Conservation (phyloP, 2,329 filamentous ascomycete genomes). For the Penicillium polonicum region DNA sequence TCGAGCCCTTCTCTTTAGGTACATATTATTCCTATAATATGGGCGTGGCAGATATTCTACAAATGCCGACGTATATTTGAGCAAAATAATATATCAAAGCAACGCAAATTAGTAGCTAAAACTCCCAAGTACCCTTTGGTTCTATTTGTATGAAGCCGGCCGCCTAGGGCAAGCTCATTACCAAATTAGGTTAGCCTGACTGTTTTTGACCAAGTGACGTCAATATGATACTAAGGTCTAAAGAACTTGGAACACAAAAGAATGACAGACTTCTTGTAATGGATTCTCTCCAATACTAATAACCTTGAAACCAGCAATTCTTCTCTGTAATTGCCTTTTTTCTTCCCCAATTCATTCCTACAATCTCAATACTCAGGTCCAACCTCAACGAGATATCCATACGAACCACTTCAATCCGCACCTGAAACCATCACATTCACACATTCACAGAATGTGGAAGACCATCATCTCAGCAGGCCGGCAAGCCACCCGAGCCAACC, state of each 20-base stretch:
- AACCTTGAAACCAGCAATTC: not conserved
- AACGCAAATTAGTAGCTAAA: not conserved
- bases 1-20: not conserved
- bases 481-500: conserved; percentile 10
- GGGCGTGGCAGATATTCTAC: not conserved
- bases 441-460: conserved; percentile 21
- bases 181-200: conserved; percentile 15
- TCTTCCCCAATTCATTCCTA: not conserved
- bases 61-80: accelerated
- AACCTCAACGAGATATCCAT: not conserved
- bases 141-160: not conserved
- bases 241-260: conserved; percentile 13
- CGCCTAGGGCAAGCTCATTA: conserved; percentile 17
- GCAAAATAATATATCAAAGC: not conserved
- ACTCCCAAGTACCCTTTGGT: not conserved
- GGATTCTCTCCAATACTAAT: not conserved
- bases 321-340: not conserved
- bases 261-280: not conserved
- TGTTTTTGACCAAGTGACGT: conserved; percentile 22
- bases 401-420: not conserved
- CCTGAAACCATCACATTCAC: not conserved
- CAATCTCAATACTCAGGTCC: not conserved
- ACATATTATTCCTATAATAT: not conserved
- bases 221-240: conserved; percentile 24
- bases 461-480: conserved; percentile 18